Evolutionary conservation across 2,329 filamentous ascomycete genomes (phyloP).

Genomic region (Beauveria sp.): DNA sequence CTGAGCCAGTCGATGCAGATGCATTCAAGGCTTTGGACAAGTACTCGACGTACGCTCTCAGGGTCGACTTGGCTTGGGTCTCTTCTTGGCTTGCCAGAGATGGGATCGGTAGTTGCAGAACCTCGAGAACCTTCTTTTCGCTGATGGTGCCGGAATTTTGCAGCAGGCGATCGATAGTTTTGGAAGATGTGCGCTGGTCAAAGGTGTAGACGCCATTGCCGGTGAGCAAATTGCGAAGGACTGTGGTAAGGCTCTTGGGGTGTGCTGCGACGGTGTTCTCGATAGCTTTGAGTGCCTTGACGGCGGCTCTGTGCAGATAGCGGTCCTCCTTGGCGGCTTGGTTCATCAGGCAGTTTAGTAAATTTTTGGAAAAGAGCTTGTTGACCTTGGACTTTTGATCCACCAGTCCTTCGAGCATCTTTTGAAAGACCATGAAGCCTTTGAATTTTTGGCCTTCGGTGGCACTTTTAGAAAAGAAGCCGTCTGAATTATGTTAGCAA

Average conservation of each 20-base stretch:
- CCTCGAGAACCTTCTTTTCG: slow-evolving; percentile 42
- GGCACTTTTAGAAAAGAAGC: slow-evolving; percentile 72
- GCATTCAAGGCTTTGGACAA: slow-evolving; percentile 44
- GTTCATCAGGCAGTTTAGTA: slow-evolving; percentile 76
- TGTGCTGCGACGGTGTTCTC: slow-evolving; percentile 56
- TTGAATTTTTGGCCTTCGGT: slow-evolving; percentile 87
- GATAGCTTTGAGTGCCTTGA: slow-evolving; percentile 66
- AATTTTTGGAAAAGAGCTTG: slow-evolving; percentile 71
- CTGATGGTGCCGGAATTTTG: slow-evolving; percentile 50
- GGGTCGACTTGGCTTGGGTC: slow-evolving; percentile 22
- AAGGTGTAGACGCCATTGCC: slow-evolving; percentile 69
- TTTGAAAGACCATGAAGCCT: slow-evolving; percentile 81
- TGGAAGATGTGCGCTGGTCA: slow-evolving; percentile 78
- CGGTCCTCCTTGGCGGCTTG: slow-evolving; percentile 71
- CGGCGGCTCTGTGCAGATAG: slow-evolving; percentile 71
- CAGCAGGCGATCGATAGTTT: slow-evolving; percentile 71
- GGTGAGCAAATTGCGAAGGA: slow-evolving; percentile 62
- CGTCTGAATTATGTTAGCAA: slow-evolving; percentile 45
- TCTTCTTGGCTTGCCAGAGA: slow-evolving; percentile 20
- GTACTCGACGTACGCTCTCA: slow-evolving; percentile 47
- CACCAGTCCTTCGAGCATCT: slow-evolving; percentile 53
- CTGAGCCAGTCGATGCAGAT: slow-evolving; percentile 19
- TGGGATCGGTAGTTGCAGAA: slow-evolving; percentile 38
- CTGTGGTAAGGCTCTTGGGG: slow-evolving; percentile 48
- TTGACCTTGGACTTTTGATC: slow-evolving; percentile 39